phyloP scores from a whole-genome alignment of 1,284 basidiomycete species.

The Clitocybe nebularis region DNA sequence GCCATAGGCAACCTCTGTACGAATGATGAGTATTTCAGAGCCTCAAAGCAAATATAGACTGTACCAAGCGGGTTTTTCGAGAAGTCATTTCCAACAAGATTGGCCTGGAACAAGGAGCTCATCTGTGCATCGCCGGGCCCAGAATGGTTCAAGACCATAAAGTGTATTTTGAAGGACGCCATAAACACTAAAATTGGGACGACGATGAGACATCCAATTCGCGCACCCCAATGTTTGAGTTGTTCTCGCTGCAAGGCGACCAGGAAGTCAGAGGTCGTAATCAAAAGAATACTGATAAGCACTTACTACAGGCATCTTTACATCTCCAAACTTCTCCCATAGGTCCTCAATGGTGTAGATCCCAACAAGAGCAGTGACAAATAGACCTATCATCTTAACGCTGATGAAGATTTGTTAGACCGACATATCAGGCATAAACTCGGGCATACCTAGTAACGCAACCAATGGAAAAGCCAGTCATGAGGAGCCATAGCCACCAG shows the following conservation, averaged over 20 bases:
- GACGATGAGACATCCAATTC: slow-evolving; percentile 83
- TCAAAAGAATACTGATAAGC: slow-evolving; percentile 8
- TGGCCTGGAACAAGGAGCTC: slow-evolving; percentile 98
- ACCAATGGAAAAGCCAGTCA: slow-evolving; percentile 93
- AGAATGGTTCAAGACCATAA: slow-evolving; percentile 89
- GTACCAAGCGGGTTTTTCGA: slow-evolving; percentile 80
- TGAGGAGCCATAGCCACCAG: slow-evolving; percentile 94
- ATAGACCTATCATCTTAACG: slow-evolving; percentile 96
- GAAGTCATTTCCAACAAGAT: slow-evolving; percentile 93
- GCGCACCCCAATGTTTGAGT: slow-evolving; percentile 87
- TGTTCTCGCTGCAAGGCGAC: slow-evolving; percentile 62
- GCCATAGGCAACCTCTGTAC: slow-evolving; percentile 84
- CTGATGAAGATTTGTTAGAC: slow-evolving; percentile 34
- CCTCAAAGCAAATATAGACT: slow-evolving; percentile 16
- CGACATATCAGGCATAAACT: background rate
- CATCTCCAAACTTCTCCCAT: slow-evolving; percentile 97
- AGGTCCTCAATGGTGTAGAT: slow-evolving; percentile 97
- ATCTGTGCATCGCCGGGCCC: slow-evolving; percentile 98
- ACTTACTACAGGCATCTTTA: slow-evolving; percentile 85
- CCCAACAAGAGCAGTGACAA: slow-evolving; percentile 92
- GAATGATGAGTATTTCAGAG: background rate
- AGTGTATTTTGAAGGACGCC: slow-evolving; percentile 94
- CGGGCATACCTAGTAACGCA: slow-evolving; percentile 78
- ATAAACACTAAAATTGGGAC: slow-evolving; percentile 92
- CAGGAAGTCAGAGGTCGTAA: slow-evolving; percentile 5